These are phyloP conservation scores for Metschnikowia gelsemii DNA, from an alignment of 805 yeast genomes.

Conservation along the genomic window DNA sequence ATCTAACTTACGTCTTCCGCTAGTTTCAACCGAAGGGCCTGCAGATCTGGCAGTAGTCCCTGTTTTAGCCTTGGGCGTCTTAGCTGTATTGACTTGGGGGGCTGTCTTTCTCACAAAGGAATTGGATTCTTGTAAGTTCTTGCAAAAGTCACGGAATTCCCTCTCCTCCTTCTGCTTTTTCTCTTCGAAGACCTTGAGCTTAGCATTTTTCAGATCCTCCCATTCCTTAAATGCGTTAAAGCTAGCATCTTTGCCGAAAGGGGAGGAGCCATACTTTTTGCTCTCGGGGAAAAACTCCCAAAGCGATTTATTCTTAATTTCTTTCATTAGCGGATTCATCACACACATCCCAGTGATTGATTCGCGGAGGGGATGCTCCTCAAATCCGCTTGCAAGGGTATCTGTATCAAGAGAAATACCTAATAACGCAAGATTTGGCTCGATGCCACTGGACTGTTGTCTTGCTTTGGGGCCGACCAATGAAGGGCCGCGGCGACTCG, in stretches of 20 bases:
- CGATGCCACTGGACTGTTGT: not conserved
- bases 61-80: not conserved
- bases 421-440: constrained; percentile 15
- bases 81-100: too few species aligned
- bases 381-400: constrained; percentile 25
- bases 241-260: constrained; percentile 29
- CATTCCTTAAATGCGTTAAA: constrained; percentile 34
- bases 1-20: constrained; percentile 36
- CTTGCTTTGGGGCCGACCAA: not conserved
- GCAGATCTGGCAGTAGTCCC: not conserved
- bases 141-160: constrained; percentile 25
- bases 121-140: constrained; percentile 23
- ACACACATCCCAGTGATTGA: constrained; percentile 42
- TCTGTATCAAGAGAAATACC: constrained; percentile 13
- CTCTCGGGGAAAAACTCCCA: constrained; percentile 41
- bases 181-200: constrained; percentile 20
- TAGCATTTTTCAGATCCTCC: constrained; percentile 31
- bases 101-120: constrained; percentile 26
- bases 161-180: constrained; percentile 21
- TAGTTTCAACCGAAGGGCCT: constrained; percentile 15
- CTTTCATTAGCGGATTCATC: constrained; percentile 34
- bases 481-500: constrained; percentile 7
- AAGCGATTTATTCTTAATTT: constrained; percentile 39
- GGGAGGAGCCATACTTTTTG: constrained; percentile 35
- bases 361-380: constrained; percentile 40